Conservation (phyloP, 1,284 basidiomycete genomes). For the Peniophora sp. region DNA sequence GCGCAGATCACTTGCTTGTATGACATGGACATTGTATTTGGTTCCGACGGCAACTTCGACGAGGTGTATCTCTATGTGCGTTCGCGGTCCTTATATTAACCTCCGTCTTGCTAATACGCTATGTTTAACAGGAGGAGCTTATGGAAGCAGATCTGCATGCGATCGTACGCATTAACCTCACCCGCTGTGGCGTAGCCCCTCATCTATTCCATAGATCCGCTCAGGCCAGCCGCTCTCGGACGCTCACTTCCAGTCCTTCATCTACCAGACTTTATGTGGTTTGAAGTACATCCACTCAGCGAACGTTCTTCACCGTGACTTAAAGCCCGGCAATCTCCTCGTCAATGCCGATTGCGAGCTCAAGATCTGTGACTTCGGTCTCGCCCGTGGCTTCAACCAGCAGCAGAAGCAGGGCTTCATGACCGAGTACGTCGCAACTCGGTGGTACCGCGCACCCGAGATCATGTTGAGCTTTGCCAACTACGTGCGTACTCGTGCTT, state of each 20-base stretch:
- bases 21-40: constrained; percentile 95
- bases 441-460: constrained; percentile 96
- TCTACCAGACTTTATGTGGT: constrained; percentile 98
- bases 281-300: constrained; percentile 99
- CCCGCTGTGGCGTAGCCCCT: neutral
- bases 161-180: constrained; percentile 54
- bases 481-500: constrained; percentile 53
- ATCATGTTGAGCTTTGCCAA: constrained; percentile 98
- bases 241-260: constrained; percentile 97
- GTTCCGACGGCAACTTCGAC: constrained; percentile 83
- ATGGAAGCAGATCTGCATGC: constrained; percentile 99
- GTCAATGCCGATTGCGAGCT: constrained; percentile 98
- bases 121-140: constrained; percentile 69
- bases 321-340: constrained; percentile 94
- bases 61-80: constrained; percentile 91
- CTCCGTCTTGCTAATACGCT: constrained; percentile 1
- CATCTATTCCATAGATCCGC: constrained; percentile 61
- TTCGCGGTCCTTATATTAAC: constrained; percentile 8
- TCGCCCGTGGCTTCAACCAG: constrained; percentile 90
- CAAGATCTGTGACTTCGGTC: constrained; percentile 98
- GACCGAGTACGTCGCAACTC: constrained; percentile 98
- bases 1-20: constrained; percentile 83
- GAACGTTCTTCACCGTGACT: constrained; percentile 94
- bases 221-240: constrained; percentile 97
- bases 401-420: constrained; percentile 86